Conservation (phyloP, 805 yeast species). For the Saccharomycopsis sp. region DNA sequence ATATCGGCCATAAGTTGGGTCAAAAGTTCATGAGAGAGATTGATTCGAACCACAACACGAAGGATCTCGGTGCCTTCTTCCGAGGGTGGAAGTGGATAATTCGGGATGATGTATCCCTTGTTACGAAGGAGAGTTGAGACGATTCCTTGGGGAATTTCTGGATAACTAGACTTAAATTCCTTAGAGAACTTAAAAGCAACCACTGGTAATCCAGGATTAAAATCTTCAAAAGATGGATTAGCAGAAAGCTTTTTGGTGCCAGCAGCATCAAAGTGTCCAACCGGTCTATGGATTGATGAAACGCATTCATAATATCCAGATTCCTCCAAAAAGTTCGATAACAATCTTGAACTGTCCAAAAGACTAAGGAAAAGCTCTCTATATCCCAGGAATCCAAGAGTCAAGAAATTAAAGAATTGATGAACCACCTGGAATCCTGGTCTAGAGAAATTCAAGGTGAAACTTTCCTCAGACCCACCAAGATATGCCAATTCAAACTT, state of each 20-base stretch:
- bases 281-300: slow-evolving; percentile 67
- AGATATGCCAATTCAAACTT: slow-evolving; percentile 75
- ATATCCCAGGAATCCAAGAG: slow-evolving; percentile 70
- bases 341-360: slow-evolving; percentile 65
- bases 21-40: slow-evolving; percentile 54
- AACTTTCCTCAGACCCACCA: slow-evolving; percentile 86
- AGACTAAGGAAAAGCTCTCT: slow-evolving; percentile 53
- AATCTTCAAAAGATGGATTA: slow-evolving; percentile 26
- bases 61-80: slow-evolving; percentile 61
- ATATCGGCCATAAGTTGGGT: slow-evolving; percentile 61
- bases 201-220: slow-evolving; percentile 78
- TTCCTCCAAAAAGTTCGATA: slow-evolving; percentile 53
- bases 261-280: slow-evolving; percentile 30
- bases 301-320: slow-evolving; percentile 64
- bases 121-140: slow-evolving; percentile 66
- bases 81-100: slow-evolving; percentile 69
- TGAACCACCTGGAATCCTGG: slow-evolving; percentile 89
- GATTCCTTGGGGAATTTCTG: slow-evolving; percentile 77
- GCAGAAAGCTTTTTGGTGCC: slow-evolving; percentile 18
- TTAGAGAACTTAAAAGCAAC: slow-evolving; percentile 76
- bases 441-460: slow-evolving; percentile 80
- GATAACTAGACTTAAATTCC: slow-evolving; percentile 50
- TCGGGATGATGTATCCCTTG: slow-evolving; percentile 84
- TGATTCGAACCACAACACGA: slow-evolving; percentile 76
- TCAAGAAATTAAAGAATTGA: slow-evolving; percentile 76